Conservation (phyloP, 2,329 filamentous ascomycete species). For the Juglanconis oblonga region DNA sequence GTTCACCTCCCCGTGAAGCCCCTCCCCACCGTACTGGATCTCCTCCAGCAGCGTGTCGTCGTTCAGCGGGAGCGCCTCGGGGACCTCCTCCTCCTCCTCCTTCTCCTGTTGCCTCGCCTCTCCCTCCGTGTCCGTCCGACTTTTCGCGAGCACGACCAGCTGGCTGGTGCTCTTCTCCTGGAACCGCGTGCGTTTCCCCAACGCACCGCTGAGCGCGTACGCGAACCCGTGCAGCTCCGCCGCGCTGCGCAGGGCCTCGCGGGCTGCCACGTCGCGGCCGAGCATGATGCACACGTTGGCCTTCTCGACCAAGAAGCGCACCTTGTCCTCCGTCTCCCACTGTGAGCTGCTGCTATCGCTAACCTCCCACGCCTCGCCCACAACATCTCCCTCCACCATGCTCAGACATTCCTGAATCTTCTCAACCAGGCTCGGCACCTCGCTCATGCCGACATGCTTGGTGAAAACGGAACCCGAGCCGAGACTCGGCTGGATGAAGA, state of each 20-base stretch:
- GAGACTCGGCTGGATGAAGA: slow-evolving; percentile 55
- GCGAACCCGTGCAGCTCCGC: slow-evolving; percentile 65
- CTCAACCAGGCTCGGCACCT: slow-evolving; percentile 54
- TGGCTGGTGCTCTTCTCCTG: slow-evolving; percentile 82
- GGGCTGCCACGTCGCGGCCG: slow-evolving; percentile 74
- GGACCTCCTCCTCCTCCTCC: slow-evolving; percentile 36
- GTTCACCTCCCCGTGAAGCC: slow-evolving; percentile 32
- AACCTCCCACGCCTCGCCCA: slow-evolving; percentile 22
- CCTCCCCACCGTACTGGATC: slow-evolving; percentile 66
- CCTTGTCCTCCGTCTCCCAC: slow-evolving; percentile 50
- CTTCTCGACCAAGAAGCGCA: slow-evolving; percentile 76
- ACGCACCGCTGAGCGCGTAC: slow-evolving; percentile 78
- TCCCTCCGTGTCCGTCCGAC: slow-evolving; percentile 40
- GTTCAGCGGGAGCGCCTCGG: slow-evolving; percentile 74
- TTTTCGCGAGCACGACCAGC: slow-evolving; percentile 85
- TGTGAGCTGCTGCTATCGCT: slow-evolving; percentile 19
- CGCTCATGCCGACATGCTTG: slow-evolving; percentile 56
- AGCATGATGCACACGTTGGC: slow-evolving; percentile 82
- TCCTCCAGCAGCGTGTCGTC: slow-evolving; percentile 90
- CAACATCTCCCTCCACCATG: slow-evolving; percentile 38
- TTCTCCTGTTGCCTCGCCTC: slow-evolving; percentile 17
- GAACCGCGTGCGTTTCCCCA: slow-evolving; percentile 82
- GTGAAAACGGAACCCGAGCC: slow-evolving; percentile 53
- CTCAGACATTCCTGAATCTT: slow-evolving; percentile 42
- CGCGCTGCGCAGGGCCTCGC: slow-evolving; percentile 67